Evolutionary conservation across 345 rosid genomes (phyloP).

Genomic region (Firmiana major): DNA sequence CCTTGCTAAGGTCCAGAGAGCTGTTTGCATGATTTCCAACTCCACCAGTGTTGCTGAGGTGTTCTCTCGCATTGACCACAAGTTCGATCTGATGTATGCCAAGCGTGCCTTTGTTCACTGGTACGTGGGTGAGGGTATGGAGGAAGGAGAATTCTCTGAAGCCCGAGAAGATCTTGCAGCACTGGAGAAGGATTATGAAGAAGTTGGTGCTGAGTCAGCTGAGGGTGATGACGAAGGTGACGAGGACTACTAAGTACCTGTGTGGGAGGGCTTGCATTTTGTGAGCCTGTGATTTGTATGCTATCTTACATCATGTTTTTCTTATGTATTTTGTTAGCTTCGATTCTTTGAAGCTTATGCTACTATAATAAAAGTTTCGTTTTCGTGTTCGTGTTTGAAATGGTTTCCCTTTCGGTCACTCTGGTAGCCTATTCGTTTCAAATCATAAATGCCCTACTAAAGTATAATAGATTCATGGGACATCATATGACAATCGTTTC

Average conservation of each 20-base stretch:
- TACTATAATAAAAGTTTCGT: too few species aligned
- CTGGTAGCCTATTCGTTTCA: too few species aligned
- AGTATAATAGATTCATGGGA: too few species aligned
- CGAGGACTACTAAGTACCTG: conserved; percentile 37
- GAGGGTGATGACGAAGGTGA: conserved; percentile 64
- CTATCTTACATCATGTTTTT: neutral
- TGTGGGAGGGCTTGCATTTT: neutral
- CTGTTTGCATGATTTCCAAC: conserved; percentile 79
- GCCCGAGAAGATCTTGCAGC: conserved; percentile 79
- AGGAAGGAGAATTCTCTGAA: conserved; percentile 74
- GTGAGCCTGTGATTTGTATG: neutral
- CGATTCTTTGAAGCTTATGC: neutral
- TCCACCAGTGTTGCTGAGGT: conserved; percentile 75
- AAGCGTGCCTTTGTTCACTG: conserved; percentile 77
- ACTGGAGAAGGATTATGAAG: conserved; percentile 71
- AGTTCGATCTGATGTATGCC: conserved; percentile 70
- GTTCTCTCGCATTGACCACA: conserved; percentile 67
- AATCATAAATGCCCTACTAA: too few species aligned
- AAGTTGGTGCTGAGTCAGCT: conserved; percentile 73
- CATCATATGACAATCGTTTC: too few species aligned
- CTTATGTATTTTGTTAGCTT: neutral
- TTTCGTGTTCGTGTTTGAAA: too few species aligned
- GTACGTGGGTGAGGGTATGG: conserved; percentile 86
- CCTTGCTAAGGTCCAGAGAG: conserved; percentile 75
- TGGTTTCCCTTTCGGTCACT: too few species aligned